Evolutionary conservation across 2,329 filamentous ascomycete genomes (phyloP), one percentile per base, ranked within the genome.

Genomic region (Xylaria multiplex): DNA sequence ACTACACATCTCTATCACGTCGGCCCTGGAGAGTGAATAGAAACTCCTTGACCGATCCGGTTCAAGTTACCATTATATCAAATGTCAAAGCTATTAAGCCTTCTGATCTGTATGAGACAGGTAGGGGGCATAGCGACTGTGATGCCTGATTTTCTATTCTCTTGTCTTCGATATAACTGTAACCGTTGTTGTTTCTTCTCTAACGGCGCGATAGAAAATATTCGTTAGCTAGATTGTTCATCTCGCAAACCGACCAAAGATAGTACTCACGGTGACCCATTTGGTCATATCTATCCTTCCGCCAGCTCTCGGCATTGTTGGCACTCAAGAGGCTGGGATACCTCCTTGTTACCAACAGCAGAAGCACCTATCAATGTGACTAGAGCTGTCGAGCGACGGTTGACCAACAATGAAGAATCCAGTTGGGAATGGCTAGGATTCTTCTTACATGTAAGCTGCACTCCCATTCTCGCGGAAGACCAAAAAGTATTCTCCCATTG

Each of bases 401-500:
- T 42, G 2, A 8, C 14, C 11, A 60, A 45, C 27, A 24, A 5
- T 3, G 22, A 2, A 9, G 57, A n/a, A 53, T 3, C 11, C 2
- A n/a, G 2, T 11, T 19, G 8, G 0, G 1, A 14, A 50, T 53
- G 57, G 6, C 16, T 3, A 16, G 35, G 2, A 19, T 60, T n/a
- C 9, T 45, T 11, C 16, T 13, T 45, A 42, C 57, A 54, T 14
- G 8, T 54, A 6, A 54, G 50, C 3, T 6, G n/a, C 6, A 40
- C 32, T 4, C n/a, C 50, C 19, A 11, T 2, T 9, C 19, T 14
- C 6, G 1, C 7, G 7, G 1, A 3, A 37, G n/a, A 19, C 50
- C 50, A 54, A 22, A 54, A 14, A 19, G 16, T 3, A 9, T 13
- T 54, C 40, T 37, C n/a, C 59, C 49, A 61, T 37, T 61, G 59